These are phyloP conservation scores for Pleurotus djamor DNA, from an alignment of 768 basidiomycete species.

Conservation along the genomic window DNA sequence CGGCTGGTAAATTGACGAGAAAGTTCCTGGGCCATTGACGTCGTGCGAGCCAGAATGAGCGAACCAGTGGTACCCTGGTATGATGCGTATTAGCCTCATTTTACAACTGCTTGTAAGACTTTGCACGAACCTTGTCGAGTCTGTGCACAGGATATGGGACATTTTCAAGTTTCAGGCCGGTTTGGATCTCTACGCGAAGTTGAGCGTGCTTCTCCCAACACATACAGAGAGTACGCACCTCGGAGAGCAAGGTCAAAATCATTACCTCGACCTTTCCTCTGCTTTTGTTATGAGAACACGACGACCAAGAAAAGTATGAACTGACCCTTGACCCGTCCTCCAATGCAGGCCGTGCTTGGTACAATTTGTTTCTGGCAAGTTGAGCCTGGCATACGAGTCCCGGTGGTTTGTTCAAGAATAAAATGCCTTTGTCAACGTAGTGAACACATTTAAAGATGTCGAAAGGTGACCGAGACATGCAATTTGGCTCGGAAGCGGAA, in stretches of 20 bases:
- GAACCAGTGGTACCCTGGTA: slow-evolving; percentile 61
- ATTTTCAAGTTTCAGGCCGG: slow-evolving; percentile 20
- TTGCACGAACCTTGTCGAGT: slow-evolving; percentile 55
- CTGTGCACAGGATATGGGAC: slow-evolving; percentile 53
- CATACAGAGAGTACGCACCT: slow-evolving; percentile 23
- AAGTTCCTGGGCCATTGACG: slow-evolving; percentile 40
- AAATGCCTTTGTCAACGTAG: slow-evolving; percentile 52
- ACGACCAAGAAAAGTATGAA: neutral
- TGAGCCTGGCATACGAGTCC: slow-evolving; percentile 50
- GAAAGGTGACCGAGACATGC: neutral
- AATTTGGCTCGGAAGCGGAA: no score
- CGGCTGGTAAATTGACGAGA: slow-evolving; percentile 52
- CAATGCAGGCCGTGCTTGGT: no score
- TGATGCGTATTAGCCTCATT: neutral
- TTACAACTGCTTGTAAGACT: neutral
- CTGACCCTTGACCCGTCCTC: no score
- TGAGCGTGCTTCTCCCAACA: slow-evolving; percentile 3
- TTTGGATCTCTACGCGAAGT: slow-evolving; percentile 5
- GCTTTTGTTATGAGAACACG: neutral
- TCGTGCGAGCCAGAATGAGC: slow-evolving; percentile 51
- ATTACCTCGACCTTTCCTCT: slow-evolving; percentile 9
- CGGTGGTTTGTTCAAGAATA: slow-evolving; percentile 62
- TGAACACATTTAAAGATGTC: slow-evolving; percentile 20
- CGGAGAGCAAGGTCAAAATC: slow-evolving; percentile 32
- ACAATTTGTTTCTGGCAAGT: neutral